Base-by-base conservation (phyloP, 441 rosid species). In the Manihot esculenta region DNA sequence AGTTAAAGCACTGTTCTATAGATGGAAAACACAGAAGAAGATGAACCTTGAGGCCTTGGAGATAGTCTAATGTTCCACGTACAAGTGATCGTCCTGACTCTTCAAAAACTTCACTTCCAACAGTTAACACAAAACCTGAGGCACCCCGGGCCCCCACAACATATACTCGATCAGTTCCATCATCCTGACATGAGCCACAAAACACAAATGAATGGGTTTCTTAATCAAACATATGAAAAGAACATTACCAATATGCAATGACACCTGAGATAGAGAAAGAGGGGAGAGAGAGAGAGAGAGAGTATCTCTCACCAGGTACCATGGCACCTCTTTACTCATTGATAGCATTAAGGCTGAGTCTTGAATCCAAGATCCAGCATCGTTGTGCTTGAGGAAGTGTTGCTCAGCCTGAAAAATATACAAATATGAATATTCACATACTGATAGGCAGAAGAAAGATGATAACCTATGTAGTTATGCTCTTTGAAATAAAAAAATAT, bases 321-420 rank as follows among this genome's bases (percentile, higher is more conserved):
- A 90, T 42, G 99, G 97, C 76, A 94, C 97, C 84, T 94, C 99
- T 70, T 92, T 92, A 72, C 97, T 87, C 97, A 89, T 88, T 10
- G 97, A 90, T 41, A 92, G 76, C 89, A 92, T 85, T 74, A 94
- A 74, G 6, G 97, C 97, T 48, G 97, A 92, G 81, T 94, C 99
- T 80, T 94, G 97, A 61, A 90, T 93, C 99, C 97, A 94, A 58
- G 99, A 90, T 71, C 99, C 99, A 6, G 97, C 84, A 83, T 92
- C 99, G 81, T 89, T 94, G 82, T 92, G 99, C 73, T 94, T 94
- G 58, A 94, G 81, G 69, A 90, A 92, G 75, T 94, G 97, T 67
- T 92, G 97, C 35, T 94, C 97, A 15, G 96, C 97, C 97, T 92
- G 85, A 72, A 68, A 47, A 15, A 41, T 18, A 74, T 33, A 50